Conservation (phyloP, 208 protist genomes). For the Leishmania mexicana region DNA sequence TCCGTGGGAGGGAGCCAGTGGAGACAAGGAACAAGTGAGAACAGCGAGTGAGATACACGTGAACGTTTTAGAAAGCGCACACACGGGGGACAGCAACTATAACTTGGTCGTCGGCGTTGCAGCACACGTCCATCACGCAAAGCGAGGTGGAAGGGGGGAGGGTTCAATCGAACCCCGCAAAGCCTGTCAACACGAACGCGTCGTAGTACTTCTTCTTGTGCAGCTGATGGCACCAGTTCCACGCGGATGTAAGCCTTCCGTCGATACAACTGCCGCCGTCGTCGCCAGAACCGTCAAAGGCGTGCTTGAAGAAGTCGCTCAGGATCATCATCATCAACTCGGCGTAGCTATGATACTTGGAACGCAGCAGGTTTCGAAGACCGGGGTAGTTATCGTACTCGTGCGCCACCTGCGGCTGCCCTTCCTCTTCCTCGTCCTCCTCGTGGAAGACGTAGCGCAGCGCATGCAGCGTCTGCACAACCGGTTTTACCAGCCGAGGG, state of each 20-base stretch:
- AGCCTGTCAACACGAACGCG: slow-evolving; percentile 96
- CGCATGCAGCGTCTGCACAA: slow-evolving; percentile 82
- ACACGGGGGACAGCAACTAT: not conserved
- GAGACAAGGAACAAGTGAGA: not conserved
- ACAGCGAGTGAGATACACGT: not conserved
- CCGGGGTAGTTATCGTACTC: slow-evolving; percentile 69
- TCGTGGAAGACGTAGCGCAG: slow-evolving; percentile 73
- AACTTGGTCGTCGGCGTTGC: not conserved
- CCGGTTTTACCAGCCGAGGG: slow-evolving; percentile 93
- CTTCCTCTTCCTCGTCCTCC: slow-evolving; percentile 27
- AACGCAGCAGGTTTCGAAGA: slow-evolving; percentile 68
- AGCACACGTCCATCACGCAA: not conserved
- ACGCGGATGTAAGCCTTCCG: slow-evolving; percentile 97
- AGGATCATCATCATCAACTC: slow-evolving; percentile 86
- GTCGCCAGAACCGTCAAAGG: slow-evolving; percentile 93
- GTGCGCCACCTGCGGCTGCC: slow-evolving; percentile 11
- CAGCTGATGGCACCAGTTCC: slow-evolving; percentile 97
- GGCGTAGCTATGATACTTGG: slow-evolving; percentile 77
- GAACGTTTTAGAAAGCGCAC: not conserved
- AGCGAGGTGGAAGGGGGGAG: not conserved
- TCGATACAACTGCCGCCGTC: slow-evolving; percentile 97
- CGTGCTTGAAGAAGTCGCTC: slow-evolving; percentile 96
- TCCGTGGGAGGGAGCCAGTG: not conserved
- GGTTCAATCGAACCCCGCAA: slow-evolving; percentile 95
- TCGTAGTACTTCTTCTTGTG: slow-evolving; percentile 97